Conservation (phyloP, 2,329 filamentous ascomycete species). For the Colletotrichum sp. region DNA sequence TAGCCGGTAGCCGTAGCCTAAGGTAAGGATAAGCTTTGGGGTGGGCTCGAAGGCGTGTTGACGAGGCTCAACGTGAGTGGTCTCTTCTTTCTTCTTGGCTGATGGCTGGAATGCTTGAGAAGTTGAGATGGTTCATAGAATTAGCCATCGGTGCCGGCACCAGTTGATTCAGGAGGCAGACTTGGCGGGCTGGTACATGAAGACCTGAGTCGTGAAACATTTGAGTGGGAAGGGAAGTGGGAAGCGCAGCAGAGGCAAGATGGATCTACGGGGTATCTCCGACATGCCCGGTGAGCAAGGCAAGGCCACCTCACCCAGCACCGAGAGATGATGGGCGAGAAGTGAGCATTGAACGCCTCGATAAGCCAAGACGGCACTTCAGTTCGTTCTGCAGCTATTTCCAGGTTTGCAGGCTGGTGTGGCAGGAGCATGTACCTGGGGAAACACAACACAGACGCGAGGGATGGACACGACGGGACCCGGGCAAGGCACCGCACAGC, state of each 20-base stretch:
- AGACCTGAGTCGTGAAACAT: slow-evolving; percentile 15
- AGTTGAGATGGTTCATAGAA: slow-evolving; percentile 5
- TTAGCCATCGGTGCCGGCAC: not conserved
- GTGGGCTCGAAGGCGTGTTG: slow-evolving; percentile 5
- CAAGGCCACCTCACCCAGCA: not conserved
- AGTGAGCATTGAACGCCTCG: not conserved
- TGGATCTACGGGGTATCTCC: slow-evolving; percentile 14
- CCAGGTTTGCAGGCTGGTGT: not conserved
- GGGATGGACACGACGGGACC: not conserved
- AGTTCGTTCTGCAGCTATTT: not conserved
- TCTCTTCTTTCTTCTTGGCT: slow-evolving; percentile 8
- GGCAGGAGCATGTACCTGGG: not conserved
- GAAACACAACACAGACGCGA: not conserved
- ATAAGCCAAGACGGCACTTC: not conserved
- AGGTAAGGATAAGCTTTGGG: slow-evolving; percentile 11
- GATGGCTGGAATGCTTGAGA: slow-evolving; percentile 17
- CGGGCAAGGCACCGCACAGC: not conserved
- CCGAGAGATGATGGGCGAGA: not conserved
- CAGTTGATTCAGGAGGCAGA: slow-evolving; percentile 6
- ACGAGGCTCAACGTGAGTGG: slow-evolving; percentile 13
- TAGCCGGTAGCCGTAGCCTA: not conserved
- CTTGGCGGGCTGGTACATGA: slow-evolving; percentile 11
- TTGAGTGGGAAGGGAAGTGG: slow-evolving; percentile 9
- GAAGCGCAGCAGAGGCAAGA: not conserved
- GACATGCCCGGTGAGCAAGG: slow-evolving; percentile 1